Percentiles rank a stretch among this genome's conserved stretches.
Evolutionary conservation across 2,329 filamentous ascomycete genomes (phyloP).

Genomic region (Aspergillus sojae): DNA sequence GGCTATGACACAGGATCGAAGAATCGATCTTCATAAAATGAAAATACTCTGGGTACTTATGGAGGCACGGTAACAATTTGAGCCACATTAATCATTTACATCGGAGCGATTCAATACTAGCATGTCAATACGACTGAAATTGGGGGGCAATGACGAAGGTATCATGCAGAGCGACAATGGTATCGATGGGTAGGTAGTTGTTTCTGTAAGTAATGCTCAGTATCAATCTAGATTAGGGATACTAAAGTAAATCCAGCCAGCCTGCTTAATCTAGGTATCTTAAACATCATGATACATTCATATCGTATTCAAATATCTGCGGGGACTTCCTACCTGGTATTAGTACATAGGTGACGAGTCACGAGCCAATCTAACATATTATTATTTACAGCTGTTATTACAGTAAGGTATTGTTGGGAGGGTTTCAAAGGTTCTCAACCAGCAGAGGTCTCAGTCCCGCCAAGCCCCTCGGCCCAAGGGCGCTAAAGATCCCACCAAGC

Average conservation of each 20-base stretch:
- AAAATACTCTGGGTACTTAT: neutral
- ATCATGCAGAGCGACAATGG: neutral
- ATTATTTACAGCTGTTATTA: constrained; percentile 1
- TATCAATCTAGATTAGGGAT: neutral
- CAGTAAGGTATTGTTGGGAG: constrained; percentile 33
- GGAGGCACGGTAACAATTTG: neutral
- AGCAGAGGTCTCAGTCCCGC: constrained; percentile 35
- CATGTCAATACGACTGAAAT: neutral
- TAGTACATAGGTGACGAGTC: neutral
- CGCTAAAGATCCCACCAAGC: constrained; percentile 47
- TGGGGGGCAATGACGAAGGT: neutral
- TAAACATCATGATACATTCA: neutral
- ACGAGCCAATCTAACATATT: neutral
- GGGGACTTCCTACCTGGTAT: neutral
- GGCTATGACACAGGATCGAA: neutral
- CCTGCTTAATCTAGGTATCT: neutral
- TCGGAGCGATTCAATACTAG: too few species aligned
- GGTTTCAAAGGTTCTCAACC: constrained; percentile 33
- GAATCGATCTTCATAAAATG: neutral
- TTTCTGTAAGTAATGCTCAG: neutral
- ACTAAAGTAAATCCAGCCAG: neutral
- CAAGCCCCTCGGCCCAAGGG: constrained; percentile 45
- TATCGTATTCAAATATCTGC: neutral
- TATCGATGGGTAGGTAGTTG: neutral
- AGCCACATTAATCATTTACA: neutral